These are phyloP conservation scores for Rhodotorula babjevae DNA, from an alignment of 768 basidiomycete species.

Conservation along the genomic window DNA sequence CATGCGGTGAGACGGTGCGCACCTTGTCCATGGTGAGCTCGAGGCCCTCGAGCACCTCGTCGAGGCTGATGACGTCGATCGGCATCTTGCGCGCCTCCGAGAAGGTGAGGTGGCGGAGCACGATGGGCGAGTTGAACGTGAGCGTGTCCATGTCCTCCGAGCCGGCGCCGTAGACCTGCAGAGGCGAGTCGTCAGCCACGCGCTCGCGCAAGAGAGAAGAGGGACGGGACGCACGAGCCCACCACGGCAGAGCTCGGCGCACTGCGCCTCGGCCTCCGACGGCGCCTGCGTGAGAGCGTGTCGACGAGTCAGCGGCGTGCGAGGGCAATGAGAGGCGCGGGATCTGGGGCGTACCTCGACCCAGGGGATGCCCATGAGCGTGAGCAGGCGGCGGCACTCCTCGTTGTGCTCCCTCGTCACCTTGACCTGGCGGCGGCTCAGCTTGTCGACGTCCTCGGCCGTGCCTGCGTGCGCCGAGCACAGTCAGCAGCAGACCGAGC, in stretches of 20 bases:
- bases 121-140: conserved; percentile 84
- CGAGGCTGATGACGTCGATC: conserved; percentile 82
- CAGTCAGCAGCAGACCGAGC: background rate
- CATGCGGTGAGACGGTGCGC: background rate
- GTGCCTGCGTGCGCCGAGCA: conserved; percentile 56
- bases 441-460: conserved; percentile 83
- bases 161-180: conserved; percentile 88
- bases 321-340: background rate
- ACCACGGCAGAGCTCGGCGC: conserved; percentile 93
- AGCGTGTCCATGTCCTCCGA: conserved; percentile 99
- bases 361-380: conserved; percentile 94
- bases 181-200: background rate
- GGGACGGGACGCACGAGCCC: conserved; percentile 61
- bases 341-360: conserved; percentile 62
- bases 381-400: conserved; percentile 79
- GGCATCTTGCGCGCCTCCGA: conserved; percentile 96
- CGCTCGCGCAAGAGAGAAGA: background rate
- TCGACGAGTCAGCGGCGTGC: background rate
- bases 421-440: conserved; percentile 83
- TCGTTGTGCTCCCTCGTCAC: conserved; percentile 95
- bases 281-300: conserved; percentile 65
- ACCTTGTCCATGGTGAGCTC: conserved; percentile 90
- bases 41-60: conserved; percentile 77
- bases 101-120: conserved; percentile 93
- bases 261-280: conserved; percentile 97